Base-by-base conservation (phyloP, 306 rosid species). In the Ormosia semicastrata region DNA sequence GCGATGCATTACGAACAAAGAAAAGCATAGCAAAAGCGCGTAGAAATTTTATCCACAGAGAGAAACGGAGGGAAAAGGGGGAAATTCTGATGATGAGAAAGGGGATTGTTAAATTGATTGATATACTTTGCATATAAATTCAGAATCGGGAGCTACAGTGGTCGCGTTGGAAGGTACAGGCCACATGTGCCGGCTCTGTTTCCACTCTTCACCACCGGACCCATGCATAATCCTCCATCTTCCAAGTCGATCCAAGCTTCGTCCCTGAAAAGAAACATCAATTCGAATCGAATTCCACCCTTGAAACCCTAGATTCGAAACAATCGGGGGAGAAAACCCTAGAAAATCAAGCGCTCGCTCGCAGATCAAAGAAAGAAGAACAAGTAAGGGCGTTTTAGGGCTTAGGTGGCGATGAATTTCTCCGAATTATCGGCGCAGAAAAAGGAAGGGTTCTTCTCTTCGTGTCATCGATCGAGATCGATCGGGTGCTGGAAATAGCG, bases 121-220 rank as follows among this genome's bases (percentile, higher is more conserved):
- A 29, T 85, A 83, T 88, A 95, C 99, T 89, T 92, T 89, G 88
- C 70, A 85, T 84, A 88, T 78, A 77, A 85, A 91, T 83, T 87
- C 87, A 65, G 91, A 89, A 85, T 84, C 91, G 89, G 82, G 64
- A 85, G 84, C 97, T 93, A 91, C 96, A 92, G 92, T 82, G 86
- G 93, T 87, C 89, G 94, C 91, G 93, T 84, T 86, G 74, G 92
- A 67, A 88, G 86, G 92, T 92, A 92, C 96, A 85, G 96, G 94
- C 99, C 97, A 95, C 99, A 95, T 95, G 97, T 95, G 99, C 99
- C 92, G 93, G 77, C 86, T 91, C 87, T 86, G 90, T 89, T 86
- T 93, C 91, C 92, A 87, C 84, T 89, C 72, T 89, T 95, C 97
- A 95, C 90, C 89, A 85, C 89, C 88, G 83, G 73, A 89, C 90